Conservation (phyloP, 768 basidiomycete genomes). For the Russula abietina region DNA sequence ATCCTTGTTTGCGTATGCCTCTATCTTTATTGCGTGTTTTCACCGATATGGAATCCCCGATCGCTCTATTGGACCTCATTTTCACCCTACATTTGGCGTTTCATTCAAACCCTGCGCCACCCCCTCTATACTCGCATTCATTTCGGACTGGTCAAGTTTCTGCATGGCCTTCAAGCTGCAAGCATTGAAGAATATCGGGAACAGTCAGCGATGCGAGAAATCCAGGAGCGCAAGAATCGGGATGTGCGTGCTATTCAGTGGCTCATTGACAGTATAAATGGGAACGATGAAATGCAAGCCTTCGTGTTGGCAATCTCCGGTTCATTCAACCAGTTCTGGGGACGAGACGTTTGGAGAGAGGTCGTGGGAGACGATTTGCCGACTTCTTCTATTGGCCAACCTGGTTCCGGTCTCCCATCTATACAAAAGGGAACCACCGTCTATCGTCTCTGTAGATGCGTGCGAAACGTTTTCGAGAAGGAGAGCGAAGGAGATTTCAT, state of each 20-base stretch:
- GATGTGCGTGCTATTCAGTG: conserved; percentile 3
- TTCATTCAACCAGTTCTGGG: conserved; percentile 6
- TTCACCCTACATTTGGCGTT: background rate
- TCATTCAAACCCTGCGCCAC: conserved; percentile 1
- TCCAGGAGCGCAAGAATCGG: background rate
- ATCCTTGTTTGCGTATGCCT: background rate
- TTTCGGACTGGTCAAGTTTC: background rate
- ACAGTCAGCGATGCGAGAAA: conserved; percentile 4
- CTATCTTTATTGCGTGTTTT: conserved; percentile 15
- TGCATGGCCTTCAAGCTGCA: background rate
- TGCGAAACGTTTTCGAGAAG: background rate
- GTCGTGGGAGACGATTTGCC: background rate
- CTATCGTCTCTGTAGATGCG: background rate
- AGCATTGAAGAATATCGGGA: background rate
- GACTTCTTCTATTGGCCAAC: background rate
- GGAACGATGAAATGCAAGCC: background rate
- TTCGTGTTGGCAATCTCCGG: conserved; percentile 12
- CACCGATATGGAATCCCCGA: conserved; percentile 1
- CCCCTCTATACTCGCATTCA: background rate
- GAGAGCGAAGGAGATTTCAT: background rate
- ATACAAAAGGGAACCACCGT: background rate
- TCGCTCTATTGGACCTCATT: conserved; percentile 11
- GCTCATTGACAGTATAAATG: background rate
- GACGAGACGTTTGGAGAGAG: conserved; percentile 1
- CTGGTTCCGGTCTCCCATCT: background rate